phyloP scores from a whole-genome alignment of 2,329 filamentous ascomycete genomes.

The Dactylellina cionopaga region DNA sequence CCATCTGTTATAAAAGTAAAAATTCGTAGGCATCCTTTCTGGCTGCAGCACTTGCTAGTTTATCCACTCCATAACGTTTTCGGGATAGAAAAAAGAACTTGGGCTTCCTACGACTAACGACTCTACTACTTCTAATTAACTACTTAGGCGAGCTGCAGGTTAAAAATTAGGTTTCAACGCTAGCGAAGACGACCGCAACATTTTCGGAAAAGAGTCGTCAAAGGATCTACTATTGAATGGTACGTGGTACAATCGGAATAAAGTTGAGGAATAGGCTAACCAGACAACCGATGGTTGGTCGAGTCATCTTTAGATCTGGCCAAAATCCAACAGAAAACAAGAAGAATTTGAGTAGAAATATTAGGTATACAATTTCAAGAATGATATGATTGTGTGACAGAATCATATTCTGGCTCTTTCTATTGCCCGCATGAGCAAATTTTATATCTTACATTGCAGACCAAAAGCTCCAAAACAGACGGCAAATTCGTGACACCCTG shows the following conservation, averaged over 20 bases:
- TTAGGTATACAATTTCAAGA: no score
- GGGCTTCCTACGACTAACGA: not conserved
- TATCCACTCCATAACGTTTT: no score
- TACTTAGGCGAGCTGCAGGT: slow-evolving; percentile 17
- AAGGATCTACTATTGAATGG: not conserved
- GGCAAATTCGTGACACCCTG: no score
- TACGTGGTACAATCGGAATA: not conserved
- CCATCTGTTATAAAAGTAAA: not conserved
- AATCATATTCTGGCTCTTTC: no score
- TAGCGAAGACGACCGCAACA: not conserved
- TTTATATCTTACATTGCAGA: no score
- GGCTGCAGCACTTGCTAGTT: no score
- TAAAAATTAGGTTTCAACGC: not conserved
- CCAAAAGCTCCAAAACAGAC: no score
- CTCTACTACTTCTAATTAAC: not conserved
- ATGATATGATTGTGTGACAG: no score
- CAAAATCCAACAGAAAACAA: not conserved
- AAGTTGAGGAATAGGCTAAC: not conserved
- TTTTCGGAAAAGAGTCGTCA: not conserved
- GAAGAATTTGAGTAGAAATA: no score
- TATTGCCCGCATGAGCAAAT: no score
- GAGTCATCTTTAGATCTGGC: not conserved
- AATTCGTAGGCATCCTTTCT: slow-evolving; percentile 11
- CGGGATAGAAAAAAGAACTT: no score
- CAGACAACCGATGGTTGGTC: not conserved